Base-by-base conservation (phyloP, 2,329 filamentous ascomycete species). In the Cordyceps militaris region DNA sequence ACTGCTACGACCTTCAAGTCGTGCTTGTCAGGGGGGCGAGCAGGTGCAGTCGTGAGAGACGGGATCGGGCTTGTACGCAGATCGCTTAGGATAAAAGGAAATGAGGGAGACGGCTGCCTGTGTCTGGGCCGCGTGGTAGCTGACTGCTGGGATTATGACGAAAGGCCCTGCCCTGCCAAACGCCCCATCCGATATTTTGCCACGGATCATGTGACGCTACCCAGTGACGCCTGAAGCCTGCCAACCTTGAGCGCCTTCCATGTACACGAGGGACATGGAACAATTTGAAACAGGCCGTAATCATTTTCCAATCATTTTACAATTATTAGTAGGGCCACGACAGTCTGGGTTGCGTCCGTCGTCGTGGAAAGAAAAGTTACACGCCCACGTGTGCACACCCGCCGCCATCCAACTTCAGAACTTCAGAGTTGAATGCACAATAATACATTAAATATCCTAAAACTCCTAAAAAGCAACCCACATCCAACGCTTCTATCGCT, bases 141-240 rank as follows among this genome's bases (percentile, higher is more conserved):
- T 52, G 26, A 30, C 42, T 19, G 42, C 48, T 44, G n/a, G 56
- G 30, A 36, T 52, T 58, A 70, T 70, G 68, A 71, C 69, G 67
- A 69, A n/a, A 38, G 48, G 10, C 34, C 30, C 32, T 42, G 38
- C 24, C 47, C 23, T 36, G 46, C 55, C 46, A 57, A 36, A 52
- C 40, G 30, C 28, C 13, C 16, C 21, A 69, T 68, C 64, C 65
- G 69, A 51, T 36, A 60, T 63, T 69, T 59, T 63, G 28, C 66
- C 68, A 62, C 13, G 23, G 36, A 59, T 70, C 69, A 70, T 68
- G 67, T 71, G 69, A 71, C 61, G 63, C 36, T 60, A 62, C 61
- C 62, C 38, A 47, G 42, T 62, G 64, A 65, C 62, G 65, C 62
- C 61, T 13, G 34, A 30, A 24, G 24, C 58, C 30, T 24, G 53